Evolutionary conservation across 192 early-diverging fungal species (phyloP), one percentile per base, ranked within the genome.

Genomic region (Backusella morwellensis): DNA sequence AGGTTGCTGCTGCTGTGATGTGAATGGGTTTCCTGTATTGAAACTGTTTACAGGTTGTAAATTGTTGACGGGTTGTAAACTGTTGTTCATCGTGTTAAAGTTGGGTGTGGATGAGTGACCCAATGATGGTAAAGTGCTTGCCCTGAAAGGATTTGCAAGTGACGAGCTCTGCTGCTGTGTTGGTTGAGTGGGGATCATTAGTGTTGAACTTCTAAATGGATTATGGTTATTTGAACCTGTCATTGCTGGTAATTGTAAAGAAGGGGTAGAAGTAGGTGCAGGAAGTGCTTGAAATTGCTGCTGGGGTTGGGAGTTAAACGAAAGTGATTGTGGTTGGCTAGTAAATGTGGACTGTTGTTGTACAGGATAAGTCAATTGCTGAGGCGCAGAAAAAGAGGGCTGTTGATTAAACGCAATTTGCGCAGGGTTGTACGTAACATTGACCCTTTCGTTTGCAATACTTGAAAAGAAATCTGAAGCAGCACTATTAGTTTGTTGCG

Each of bases 391-490:
- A 50, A 50, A 50, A n/a, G 47, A 19, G 47, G 47, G 38, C 29
- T 34, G 66, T 69, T 47, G 56, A 29, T 14, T 12, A 26, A 17
- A 44, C 35, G n/a, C 42, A 32, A 2, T 69, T 50, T 52, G 63
- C 26, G 68, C 35, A 4, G 67, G 29, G 32, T 73, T 68, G 40
- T 74, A 52, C 23, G 56, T 74, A 1, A 74, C 67, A 56, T 44
- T 68, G 17, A 68, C 73, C 5, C 70, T 74, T 29, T 82, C 80
- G 35, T 78, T 75, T 41, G 74, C 73, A 12, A 82, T 56, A 56
- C 76, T 75, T 21, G 73, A 32, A 52, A 82, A 82, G 74, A 82
- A 82, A 44, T 82, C 80, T 4, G 66, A 35, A n/a, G 74, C 34
- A 44, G 77, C 66, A 9, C 2, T 50, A 23, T 77, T 76, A n/a